Base-by-base conservation (phyloP, 1,284 basidiomycete species). In the Polyporus tsugae region DNA sequence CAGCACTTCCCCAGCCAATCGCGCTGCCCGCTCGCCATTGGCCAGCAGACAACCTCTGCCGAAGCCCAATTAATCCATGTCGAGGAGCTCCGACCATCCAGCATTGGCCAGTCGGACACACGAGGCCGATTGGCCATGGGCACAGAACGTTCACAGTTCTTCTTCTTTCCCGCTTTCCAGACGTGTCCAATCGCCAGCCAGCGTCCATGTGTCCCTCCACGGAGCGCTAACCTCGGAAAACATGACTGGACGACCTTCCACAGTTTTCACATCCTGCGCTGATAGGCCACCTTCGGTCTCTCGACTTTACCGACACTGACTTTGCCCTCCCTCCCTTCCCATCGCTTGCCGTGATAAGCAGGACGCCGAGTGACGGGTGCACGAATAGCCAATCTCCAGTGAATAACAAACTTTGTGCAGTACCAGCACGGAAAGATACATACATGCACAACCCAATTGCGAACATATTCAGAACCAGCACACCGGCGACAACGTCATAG, bases 101-200 rank as follows among this genome's bases (percentile, higher is more conserved):
- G 46, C 46, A 49, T 49, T 49, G 46, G 46, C 46, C 19, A 25
- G 9, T 49, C 46, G 46, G 46, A 25, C 1, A 49, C 46, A 49
- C 46, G 46, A 49, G 46, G 46, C 46, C 46, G 46, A 49, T 49
- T 25, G 46, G 46, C 46, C 46, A 49, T 19, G 46, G 46, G 46
- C 10, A n/a, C 46, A 35, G 57, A 58, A 22, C 17, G 17, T 10
- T 2, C 25, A 10, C 19, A 7, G 15, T 60, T 60, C 64, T 35
- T 29, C 25, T 65, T 61, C 64, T 61, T 36, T 59, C 1, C 64
- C 64, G 64, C 36, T 42, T 62, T 62, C 64, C 60, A 52, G 52
- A 36, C 49, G 36, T 25, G 17, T 46, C 36, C 58, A 58, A 38
- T 35, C 35, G 17, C 44, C 25, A n/a, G 44, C 59, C 58, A 33